Percentiles rank a stretch among this genome's conserved stretches.
Evolutionary conservation across 495 filamentous ascomycete species (phyloP).

Genomic region (Chlorociboria aeruginascens): DNA sequence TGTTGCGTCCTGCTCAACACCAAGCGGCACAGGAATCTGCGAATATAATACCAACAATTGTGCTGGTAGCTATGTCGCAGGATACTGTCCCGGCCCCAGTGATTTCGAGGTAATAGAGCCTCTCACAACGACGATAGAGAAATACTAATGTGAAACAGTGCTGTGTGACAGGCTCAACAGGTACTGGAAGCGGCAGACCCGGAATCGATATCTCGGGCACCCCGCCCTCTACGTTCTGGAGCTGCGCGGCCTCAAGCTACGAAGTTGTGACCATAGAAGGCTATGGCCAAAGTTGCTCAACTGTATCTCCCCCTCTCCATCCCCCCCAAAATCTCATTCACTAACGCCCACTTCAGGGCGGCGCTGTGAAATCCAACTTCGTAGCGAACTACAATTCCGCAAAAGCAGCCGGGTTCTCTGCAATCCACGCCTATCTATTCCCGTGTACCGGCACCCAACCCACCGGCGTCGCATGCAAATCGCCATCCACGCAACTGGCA

Average conservation of each 20-base stretch:
- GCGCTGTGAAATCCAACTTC: no score
- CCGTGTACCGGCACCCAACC: conserved; percentile 3
- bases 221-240: conserved; percentile 1
- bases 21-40: not conserved
- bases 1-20: not conserved
- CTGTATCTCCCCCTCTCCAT: not conserved
- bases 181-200: not conserved
- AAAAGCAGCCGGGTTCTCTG: not conserved
- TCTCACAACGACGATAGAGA: not conserved
- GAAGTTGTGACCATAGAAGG: not conserved
- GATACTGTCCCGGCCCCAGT: not conserved
- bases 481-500: not conserved
- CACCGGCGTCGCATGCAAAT: conserved; percentile 3
- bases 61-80: not conserved
- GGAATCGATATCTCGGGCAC: conserved; percentile 2
- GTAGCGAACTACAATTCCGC: not conserved
- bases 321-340: no score
- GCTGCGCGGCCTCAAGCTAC: not conserved
- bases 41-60: not conserved
- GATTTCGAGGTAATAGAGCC: not conserved
- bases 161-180: not conserved
- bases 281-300: conserved; percentile 1
- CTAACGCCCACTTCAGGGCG: no score
- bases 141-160: not conserved
- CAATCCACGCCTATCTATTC: conserved; percentile 2